Conservation (phyloP, 176 grass and related monocot genomes). For the Zea luxurians region DNA sequence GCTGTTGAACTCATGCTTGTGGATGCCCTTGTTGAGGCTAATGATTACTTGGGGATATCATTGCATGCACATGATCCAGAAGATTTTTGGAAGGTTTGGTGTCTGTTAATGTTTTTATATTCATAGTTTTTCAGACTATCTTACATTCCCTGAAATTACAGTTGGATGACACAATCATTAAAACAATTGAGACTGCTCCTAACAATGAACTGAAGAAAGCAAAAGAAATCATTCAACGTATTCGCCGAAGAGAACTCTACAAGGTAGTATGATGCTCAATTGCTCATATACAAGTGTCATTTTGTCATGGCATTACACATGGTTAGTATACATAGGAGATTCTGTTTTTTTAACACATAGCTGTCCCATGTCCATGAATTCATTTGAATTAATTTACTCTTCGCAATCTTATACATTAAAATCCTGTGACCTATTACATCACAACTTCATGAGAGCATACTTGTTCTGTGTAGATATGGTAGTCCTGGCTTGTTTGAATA, state of each 20-base stretch:
- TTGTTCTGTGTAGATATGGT: slow-evolving; percentile 13
- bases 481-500: neutral
- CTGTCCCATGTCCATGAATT: neutral
- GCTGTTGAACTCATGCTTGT: slow-evolving; percentile 94
- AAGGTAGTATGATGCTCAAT: slow-evolving; percentile 44
- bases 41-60: slow-evolving; percentile 78
- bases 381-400: slow-evolving; percentile 9
- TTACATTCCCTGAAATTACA: slow-evolving; percentile 38
- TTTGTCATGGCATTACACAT: neutral
- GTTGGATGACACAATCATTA: slow-evolving; percentile 93
- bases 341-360: neutral
- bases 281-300: neutral
- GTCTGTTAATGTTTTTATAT: slow-evolving; percentile 8
- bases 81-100: slow-evolving; percentile 89
- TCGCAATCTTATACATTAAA: neutral
- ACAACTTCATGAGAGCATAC: neutral
- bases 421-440: neutral
- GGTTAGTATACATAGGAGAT: neutral
- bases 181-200: slow-evolving; percentile 71
- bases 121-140: slow-evolving; percentile 1
- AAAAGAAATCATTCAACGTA: slow-evolving; percentile 70
- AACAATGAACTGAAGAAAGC: slow-evolving; percentile 69
- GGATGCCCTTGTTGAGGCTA: slow-evolving; percentile 72
- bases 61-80: slow-evolving; percentile 71
- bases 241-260: slow-evolving; percentile 86